Evolutionary conservation across 305 asterid species (phyloP).

Genomic region (Withania somnifera): DNA sequence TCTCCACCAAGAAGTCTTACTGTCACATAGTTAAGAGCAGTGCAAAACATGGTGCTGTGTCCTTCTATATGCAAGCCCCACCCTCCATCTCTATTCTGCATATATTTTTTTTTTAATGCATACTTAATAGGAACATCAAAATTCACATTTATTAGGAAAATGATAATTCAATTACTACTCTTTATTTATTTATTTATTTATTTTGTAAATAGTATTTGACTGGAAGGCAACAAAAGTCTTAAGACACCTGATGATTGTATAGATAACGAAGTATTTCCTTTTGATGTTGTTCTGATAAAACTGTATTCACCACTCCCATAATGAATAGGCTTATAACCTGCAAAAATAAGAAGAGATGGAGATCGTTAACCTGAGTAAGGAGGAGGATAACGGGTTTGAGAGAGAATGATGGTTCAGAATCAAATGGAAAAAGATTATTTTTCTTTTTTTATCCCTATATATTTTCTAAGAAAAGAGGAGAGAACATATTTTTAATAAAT

Average conservation of each 20-base stretch:
- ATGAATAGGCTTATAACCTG: conserved; percentile 39
- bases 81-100: conserved; percentile 61
- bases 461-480: neutral
- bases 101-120: neutral
- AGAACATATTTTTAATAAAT: neutral
- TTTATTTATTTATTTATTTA: no score
- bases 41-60: conserved; percentile 48
- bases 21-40: conserved; percentile 35
- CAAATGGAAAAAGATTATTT: no score
- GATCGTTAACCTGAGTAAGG: neutral
- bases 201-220: neutral
- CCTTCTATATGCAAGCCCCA: conserved; percentile 71
- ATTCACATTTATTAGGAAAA: neutral
- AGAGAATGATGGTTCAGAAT: no score
- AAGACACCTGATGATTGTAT: conserved; percentile 50
- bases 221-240: neutral
- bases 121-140: neutral
- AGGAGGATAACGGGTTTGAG: neutral
- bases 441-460: no score
- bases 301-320: conserved; percentile 21
- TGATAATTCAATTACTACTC: neutral
- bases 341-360: neutral
- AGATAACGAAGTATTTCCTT: conserved; percentile 45
- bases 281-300: conserved; percentile 29
- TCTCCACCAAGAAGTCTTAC: conserved; percentile 51